Conservation (phyloP, 1,139 yeast genomes). For the Geotrichum siamense region DNA sequence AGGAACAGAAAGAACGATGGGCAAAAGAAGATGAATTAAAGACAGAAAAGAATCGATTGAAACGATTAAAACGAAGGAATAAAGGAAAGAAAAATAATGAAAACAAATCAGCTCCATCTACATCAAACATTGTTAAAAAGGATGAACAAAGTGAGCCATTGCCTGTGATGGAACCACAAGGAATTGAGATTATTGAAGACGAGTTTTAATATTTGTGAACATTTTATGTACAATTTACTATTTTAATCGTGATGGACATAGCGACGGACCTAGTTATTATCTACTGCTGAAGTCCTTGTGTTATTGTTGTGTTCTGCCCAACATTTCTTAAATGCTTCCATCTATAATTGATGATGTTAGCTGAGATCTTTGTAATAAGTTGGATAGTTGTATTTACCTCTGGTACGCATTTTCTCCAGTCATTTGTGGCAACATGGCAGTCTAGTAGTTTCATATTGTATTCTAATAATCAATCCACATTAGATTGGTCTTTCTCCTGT, state of each 20-base stretch:
- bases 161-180: not conserved
- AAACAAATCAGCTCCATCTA: not conserved
- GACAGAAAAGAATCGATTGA: constrained; percentile 30
- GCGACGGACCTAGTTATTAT: not conserved
- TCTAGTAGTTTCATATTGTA: constrained; percentile 57
- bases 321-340: constrained; percentile 60
- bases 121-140: not conserved
- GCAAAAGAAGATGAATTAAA: constrained; percentile 25
- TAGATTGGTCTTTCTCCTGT: too few relatives aligned
- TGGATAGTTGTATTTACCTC: constrained; percentile 37
- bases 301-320: constrained; percentile 58
- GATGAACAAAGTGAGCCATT: not conserved
- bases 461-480: constrained; percentile 30
- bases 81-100: constrained; percentile 4
- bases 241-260: constrained; percentile 5
- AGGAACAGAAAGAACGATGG: constrained; percentile 19
- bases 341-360: constrained; percentile 26
- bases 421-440: constrained; percentile 68
- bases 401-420: constrained; percentile 59
- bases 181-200: constrained; percentile 14
- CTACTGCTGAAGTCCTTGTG: constrained; percentile 35
- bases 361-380: constrained; percentile 3
- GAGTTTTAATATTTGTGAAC: constrained; percentile 7
- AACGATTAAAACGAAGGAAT: constrained; percentile 25
- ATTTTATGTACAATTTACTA: not conserved